Evolutionary conservation across 2,329 filamentous ascomycete species (phyloP), one percentile per base, ranked within the genome.

Genomic region (Diaporthe helianthi): DNA sequence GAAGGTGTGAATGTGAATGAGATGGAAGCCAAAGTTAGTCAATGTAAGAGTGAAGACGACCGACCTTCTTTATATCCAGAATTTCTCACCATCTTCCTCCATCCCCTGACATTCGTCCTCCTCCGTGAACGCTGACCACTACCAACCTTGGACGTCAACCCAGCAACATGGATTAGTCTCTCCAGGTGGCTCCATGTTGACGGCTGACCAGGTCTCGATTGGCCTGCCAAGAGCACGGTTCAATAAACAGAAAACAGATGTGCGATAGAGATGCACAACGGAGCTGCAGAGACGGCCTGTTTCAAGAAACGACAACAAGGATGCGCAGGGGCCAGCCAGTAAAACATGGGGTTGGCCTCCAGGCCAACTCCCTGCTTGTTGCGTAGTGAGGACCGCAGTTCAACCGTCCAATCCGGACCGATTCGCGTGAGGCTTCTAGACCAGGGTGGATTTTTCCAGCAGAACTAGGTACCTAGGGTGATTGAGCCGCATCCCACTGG

Each of bases 241-340:
- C 44, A 46, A 55, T 67, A 38, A 67, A 58, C 31, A 58, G 64
- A 47, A 55, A 49, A 67, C 52, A 67, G 22, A 49, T 58, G 52
- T 41, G 41, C 41, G 36, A 36, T 58, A 22, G 41, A 58, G 15
- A 38, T 67, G 38, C 51, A 29, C 29, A 58, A 49, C 38, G 41
- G 31, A n/a, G n/a, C n/a, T n/a, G n/a, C n/a, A n/a, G n/a, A 22
- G 12, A 67, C 17, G 41, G 49, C n/a, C 41, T 58, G 64, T 67
- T 58, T 66, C 64, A 67, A 58, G 41, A 49, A 49, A 58, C n/a
- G 26, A 19, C 52, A 55, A 26, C 64, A 55, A 58, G 52, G 38
- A 47, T 53, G 64, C 64, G 33, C 61, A 65, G 29, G 61, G 61
- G 33, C 5, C 8, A 54, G 26, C 13, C 19, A 55, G 22, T 38